phyloP scores from a whole-genome alignment of 1,284 basidiomycete species.

The Trichosporon sp. region DNA sequence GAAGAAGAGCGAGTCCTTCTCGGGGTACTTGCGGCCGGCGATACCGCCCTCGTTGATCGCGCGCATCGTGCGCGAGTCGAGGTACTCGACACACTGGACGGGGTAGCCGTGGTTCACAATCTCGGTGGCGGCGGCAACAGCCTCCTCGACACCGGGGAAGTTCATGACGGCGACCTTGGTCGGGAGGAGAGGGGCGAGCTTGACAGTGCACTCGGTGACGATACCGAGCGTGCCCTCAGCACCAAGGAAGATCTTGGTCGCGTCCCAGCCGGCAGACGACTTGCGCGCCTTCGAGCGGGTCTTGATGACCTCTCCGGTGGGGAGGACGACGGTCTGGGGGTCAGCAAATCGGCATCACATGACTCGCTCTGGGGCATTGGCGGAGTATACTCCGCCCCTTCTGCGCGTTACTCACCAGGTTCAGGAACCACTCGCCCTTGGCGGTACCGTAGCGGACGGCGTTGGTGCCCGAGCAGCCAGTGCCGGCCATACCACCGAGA shows the following conservation, averaged over 20 bases:
- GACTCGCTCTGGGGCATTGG: no score
- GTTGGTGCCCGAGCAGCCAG: conserved; percentile 70
- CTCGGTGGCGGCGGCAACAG: conserved; percentile 67
- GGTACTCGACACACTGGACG: conserved; percentile 72
- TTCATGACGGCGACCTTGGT: conserved; percentile 63
- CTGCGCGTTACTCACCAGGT: conserved; percentile 62
- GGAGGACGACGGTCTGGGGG: conserved; percentile 74
- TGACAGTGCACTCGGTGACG: conserved; percentile 84
- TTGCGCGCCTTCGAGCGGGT: conserved; percentile 82
- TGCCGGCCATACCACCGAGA: conserved; percentile 89
- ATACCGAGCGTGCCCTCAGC: conserved; percentile 94
- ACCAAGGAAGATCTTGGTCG: conserved; percentile 89
- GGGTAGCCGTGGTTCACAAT: conserved; percentile 35
- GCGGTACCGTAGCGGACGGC: conserved; percentile 87
- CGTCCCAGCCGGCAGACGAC: conserved; percentile 87
- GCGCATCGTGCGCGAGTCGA: conserved; percentile 71
- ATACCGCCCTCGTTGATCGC: conserved; percentile 69
- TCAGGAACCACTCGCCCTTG: conserved; percentile 80
- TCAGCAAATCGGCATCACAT: background rate
- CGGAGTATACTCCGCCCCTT: no score
- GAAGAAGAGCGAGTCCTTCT: conserved; percentile 77
- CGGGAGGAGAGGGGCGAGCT: conserved; percentile 76
- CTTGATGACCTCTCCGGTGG: conserved; percentile 89
- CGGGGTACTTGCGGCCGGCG: conserved; percentile 64
- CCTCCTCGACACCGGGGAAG: conserved; percentile 60